Evolutionary conservation across 2,329 filamentous ascomycete genomes (phyloP).

Genomic region (Fusarium fujikuroi): DNA sequence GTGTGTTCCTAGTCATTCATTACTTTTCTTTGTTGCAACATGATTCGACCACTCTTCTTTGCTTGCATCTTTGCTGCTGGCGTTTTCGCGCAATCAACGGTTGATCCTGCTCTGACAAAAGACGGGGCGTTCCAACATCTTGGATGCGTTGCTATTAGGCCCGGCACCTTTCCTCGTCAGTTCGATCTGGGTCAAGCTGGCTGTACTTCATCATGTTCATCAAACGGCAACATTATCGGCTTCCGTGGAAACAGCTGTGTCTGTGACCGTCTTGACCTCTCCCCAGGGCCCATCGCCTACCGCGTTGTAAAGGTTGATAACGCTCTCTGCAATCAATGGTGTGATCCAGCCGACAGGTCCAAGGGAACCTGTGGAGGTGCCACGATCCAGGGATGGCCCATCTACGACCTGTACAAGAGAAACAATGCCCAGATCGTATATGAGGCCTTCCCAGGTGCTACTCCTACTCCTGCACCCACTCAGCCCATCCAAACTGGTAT

Average conservation of each 20-base stretch:
- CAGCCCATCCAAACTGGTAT: constrained; percentile 2
- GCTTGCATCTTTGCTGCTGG: constrained; percentile 15
- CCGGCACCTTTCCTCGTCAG: constrained; percentile 29
- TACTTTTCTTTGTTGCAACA: constrained; percentile 24
- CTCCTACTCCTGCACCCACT: constrained; percentile 12
- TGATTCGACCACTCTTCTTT: constrained; percentile 18
- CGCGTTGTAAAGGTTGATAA: constrained; percentile 29
- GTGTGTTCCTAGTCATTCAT: constrained; percentile 28
- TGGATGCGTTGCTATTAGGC: constrained; percentile 27
- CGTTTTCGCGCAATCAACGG: constrained; percentile 22
- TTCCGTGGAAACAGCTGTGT: constrained; percentile 28
- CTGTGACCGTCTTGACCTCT: constrained; percentile 36
- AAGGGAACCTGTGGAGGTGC: constrained; percentile 34
- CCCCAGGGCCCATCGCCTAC: constrained; percentile 21
- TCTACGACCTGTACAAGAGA: constrained; percentile 38
- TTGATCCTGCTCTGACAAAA: constrained; percentile 18
- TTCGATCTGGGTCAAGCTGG: constrained; percentile 8
- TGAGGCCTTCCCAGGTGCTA: constrained; percentile 7
- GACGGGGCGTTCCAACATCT: constrained; percentile 19
- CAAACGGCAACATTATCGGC: constrained; percentile 34
- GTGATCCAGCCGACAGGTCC: constrained; percentile 26
- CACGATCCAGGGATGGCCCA: constrained; percentile 24
- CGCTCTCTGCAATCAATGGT: constrained; percentile 28
- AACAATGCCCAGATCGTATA: constrained; percentile 27
- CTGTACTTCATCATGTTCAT: constrained; percentile 28